A percentile compares a stretch with the other conserved stretches of the same genome.
phyloP scores from a whole-genome alignment of 176 grass and related monocot genomes.

The Oryza australiensis region DNA sequence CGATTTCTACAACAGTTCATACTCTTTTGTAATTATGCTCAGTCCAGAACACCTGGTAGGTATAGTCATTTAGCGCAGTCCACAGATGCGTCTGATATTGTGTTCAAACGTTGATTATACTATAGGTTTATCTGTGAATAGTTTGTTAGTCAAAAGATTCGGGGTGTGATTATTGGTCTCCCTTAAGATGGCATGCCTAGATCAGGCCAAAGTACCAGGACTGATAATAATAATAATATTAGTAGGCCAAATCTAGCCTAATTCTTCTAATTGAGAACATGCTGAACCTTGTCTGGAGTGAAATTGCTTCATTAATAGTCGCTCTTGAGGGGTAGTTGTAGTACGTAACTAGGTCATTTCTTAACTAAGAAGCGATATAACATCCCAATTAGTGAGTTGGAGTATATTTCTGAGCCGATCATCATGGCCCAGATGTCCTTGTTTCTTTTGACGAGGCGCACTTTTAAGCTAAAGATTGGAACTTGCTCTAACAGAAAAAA shows the following conservation, averaged over 20 bases:
- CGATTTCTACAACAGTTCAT: not conserved
- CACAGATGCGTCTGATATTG: conserved; percentile 43
- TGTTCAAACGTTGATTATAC: conserved; percentile 36
- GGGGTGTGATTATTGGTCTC: not conserved
- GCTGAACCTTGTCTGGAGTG: conserved; percentile 30
- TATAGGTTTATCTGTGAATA: not conserved
- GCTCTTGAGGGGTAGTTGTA: not conserved
- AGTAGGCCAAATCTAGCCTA: conserved; percentile 45
- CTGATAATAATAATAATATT: conserved; percentile 16
- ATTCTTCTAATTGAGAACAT: conserved; percentile 33
- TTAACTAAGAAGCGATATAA: conserved; percentile 2
- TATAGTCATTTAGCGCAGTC: not conserved
- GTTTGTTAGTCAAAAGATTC: conserved; percentile 48
- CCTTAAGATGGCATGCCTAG: conserved; percentile 3
- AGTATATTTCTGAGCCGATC: not conserved
- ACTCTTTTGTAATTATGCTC: not conserved
- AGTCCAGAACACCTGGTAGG: not conserved
- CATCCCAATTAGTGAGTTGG: not conserved
- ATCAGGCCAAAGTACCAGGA: conserved; percentile 2
- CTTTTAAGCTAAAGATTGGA: conserved; percentile 17
- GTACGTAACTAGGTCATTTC: not conserved
- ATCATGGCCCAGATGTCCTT: conserved; percentile 12
- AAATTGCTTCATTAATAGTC: conserved; percentile 2
- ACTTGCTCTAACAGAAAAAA: not conserved
- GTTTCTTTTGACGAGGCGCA: not conserved